Evolutionary conservation across 2,329 filamentous ascomycete species (phyloP).

Genomic region (Pseudocercospora fijiensis): DNA sequence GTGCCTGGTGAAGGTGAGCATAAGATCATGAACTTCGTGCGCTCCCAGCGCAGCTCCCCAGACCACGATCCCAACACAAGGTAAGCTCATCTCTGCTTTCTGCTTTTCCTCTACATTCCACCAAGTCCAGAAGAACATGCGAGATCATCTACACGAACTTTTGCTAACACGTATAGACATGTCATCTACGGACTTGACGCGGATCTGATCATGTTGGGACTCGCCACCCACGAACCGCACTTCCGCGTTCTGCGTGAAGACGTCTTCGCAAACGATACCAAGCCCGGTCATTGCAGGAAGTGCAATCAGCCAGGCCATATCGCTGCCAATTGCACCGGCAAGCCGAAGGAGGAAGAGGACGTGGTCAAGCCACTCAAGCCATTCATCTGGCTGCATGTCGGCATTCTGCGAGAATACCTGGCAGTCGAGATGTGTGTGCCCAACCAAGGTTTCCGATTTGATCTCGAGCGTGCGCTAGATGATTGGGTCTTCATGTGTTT

Average conservation of each 20-base stretch:
- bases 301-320: constrained; percentile 93
- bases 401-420: constrained; percentile 86
- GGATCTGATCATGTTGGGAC: constrained; percentile 96
- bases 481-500: constrained; percentile 99
- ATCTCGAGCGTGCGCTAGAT: constrained; percentile 89
- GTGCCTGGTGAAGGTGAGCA: constrained; percentile 98
- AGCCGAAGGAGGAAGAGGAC: constrained; percentile 71
- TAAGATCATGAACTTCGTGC: constrained; percentile 98
- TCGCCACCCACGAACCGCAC: constrained; percentile 95
- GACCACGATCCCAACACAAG: constrained; percentile 90
- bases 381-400: constrained; percentile 97
- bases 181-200: constrained; percentile 98
- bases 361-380: constrained; percentile 86
- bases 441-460: constrained; percentile 80
- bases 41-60: constrained; percentile 85
- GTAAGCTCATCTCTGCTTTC: constrained; percentile 23
- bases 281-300: constrained; percentile 75
- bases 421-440: constrained; percentile 84
- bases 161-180: constrained; percentile 58
- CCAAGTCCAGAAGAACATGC: constrained; percentile 7
- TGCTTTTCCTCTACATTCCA: constrained; percentile 16
- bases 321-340: constrained; percentile 80
- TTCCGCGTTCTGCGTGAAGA: constrained; percentile 96
- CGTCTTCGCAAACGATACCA: constrained; percentile 88
- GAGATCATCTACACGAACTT: not conserved